Percentiles rank a stretch among this genome's conserved stretches.
phyloP scores from a whole-genome alignment of 2,329 filamentous ascomycete genomes.

The Diaporthe caulivora region DNA sequence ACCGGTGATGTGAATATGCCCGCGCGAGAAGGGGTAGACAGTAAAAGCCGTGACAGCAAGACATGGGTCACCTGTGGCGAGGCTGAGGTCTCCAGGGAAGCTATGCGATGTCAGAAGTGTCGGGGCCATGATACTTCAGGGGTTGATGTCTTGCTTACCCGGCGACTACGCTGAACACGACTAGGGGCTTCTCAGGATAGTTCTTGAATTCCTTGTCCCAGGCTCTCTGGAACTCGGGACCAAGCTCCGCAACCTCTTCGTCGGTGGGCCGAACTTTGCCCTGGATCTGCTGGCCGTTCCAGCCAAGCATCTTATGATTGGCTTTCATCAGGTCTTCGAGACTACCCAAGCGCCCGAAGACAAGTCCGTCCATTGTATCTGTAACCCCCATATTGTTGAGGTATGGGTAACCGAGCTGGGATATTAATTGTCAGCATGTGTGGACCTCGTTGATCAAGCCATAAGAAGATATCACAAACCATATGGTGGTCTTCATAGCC shows the following conservation, averaged over 20 bases:
- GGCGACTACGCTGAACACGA: slow-evolving; percentile 32
- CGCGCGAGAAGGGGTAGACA: slow-evolving; percentile 30
- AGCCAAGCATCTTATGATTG: slow-evolving; percentile 41
- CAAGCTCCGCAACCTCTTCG: slow-evolving; percentile 42
- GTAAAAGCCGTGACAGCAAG: background rate
- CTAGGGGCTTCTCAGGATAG: slow-evolving; percentile 41
- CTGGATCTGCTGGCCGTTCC: slow-evolving; percentile 43
- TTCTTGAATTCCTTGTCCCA: slow-evolving; percentile 44
- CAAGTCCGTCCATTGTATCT: slow-evolving; percentile 14
- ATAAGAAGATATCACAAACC: background rate
- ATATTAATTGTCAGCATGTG: background rate
- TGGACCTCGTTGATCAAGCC: too few relatives aligned
- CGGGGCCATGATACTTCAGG: background rate
- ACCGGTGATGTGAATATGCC: slow-evolving; percentile 58
- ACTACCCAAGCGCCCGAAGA: slow-evolving; percentile 5
- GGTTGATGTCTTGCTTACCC: slow-evolving; percentile 1
- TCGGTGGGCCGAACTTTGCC: slow-evolving; percentile 44
- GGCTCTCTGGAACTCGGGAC: slow-evolving; percentile 42
- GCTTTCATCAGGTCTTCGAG: slow-evolving; percentile 39
- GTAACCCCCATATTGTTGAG: background rate
- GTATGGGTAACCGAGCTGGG: slow-evolving; percentile 15
- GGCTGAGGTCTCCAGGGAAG: slow-evolving; percentile 10
- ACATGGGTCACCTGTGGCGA: slow-evolving; percentile 6
- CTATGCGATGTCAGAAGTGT: background rate
- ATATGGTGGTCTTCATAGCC: slow-evolving; percentile 58